phyloP scores from a whole-genome alignment of 768 basidiomycete genomes.

The Mycena chlorophos region DNA sequence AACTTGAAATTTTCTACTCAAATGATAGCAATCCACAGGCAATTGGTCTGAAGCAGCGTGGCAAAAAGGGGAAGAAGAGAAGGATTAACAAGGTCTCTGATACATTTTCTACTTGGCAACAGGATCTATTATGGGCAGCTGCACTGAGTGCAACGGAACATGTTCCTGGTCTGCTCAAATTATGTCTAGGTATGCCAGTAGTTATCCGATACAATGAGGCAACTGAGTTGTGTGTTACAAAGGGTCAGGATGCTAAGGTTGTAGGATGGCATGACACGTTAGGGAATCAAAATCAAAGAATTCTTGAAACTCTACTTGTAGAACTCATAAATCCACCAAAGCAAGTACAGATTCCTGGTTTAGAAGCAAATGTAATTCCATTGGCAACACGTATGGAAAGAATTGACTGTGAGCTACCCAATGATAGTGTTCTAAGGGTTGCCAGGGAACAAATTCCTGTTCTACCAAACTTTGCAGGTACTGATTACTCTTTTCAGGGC shows the following conservation, averaged over 20 bases:
- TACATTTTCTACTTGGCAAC: background rate
- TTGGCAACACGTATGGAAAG: conserved; percentile 9
- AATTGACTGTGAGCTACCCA: conserved; percentile 17
- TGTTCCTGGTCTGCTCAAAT: conserved; percentile 27
- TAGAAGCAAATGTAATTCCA: conserved; percentile 35
- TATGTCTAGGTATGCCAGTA: conserved; percentile 37
- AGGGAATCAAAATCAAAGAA: conserved; percentile 11
- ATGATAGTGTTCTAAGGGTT: conserved; percentile 20
- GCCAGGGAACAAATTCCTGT: conserved; percentile 25
- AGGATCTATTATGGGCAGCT: conserved; percentile 1
- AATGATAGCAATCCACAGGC: conserved; percentile 19
- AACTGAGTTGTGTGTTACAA: conserved; percentile 37
- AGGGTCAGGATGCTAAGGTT: conserved; percentile 33
- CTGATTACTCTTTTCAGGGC: conserved; percentile 35
- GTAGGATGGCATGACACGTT: conserved; percentile 26
- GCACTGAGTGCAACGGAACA: conserved; percentile 8
- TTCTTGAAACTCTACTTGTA: conserved; percentile 33
- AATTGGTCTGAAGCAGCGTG: background rate
- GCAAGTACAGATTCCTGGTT: conserved; percentile 23
- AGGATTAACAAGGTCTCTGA: background rate
- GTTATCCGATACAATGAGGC: conserved; percentile 35
- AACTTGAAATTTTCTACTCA: conserved; percentile 27
- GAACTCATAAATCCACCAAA: conserved; percentile 27
- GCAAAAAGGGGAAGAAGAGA: background rate
- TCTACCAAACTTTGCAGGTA: conserved; percentile 33